Conservation (phyloP, 345 rosid genomes). For the Crucihimalaya himalaica region DNA sequence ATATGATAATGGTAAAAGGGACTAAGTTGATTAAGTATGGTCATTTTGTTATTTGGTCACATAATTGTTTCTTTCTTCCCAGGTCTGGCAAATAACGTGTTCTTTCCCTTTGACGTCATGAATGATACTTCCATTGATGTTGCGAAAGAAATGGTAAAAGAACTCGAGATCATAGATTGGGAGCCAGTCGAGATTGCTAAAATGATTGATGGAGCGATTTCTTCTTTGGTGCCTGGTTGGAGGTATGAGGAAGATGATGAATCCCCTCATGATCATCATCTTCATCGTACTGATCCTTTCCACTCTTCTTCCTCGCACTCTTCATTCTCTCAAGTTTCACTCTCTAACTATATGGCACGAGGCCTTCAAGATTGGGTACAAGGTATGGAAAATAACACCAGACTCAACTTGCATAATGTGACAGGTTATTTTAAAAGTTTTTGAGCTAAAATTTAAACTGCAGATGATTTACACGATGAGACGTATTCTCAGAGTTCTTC, state of each 20-base stretch:
- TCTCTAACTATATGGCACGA: constrained; percentile 45
- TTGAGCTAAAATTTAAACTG: constrained; percentile 36
- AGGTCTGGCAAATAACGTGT: constrained; percentile 55
- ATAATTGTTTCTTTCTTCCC: constrained; percentile 32
- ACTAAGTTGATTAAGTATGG: constrained; percentile 6
- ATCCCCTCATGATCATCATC: constrained; percentile 21
- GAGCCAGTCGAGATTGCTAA: constrained; percentile 68
- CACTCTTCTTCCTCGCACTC: constrained; percentile 57
- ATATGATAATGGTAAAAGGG: constrained; percentile 51
- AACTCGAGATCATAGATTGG: constrained; percentile 70
- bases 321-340: constrained; percentile 60
- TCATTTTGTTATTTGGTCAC: constrained; percentile 8
- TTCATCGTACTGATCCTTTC: constrained; percentile 39
- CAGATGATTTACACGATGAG: constrained; percentile 70
- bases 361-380: constrained; percentile 46
- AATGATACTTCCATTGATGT: constrained; percentile 70
- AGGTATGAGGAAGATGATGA: constrained; percentile 52
- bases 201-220: constrained; percentile 70
- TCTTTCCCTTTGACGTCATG: constrained; percentile 65
- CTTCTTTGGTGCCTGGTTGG: constrained; percentile 56
- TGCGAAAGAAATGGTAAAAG: constrained; percentile 81
- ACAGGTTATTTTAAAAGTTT: constrained; percentile 3
- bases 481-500: constrained; percentile 69
- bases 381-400: constrained; percentile 47
- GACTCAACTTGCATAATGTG: not conserved